Evolutionary conservation across 257 asterid species (phyloP).

Genomic region (Verbascum thapsus): DNA sequence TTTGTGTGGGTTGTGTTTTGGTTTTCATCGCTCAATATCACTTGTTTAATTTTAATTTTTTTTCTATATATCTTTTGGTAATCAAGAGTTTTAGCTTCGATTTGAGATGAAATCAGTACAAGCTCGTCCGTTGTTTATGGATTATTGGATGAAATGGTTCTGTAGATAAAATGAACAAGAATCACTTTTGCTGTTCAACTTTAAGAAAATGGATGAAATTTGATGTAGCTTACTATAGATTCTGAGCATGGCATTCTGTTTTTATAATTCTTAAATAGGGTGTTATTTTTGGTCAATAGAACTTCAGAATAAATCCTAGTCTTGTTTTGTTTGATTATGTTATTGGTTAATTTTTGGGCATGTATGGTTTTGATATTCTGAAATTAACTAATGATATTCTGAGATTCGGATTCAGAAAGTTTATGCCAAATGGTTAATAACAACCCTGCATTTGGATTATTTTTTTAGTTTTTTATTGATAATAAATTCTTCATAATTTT

Average conservation of each 20-base stretch:
- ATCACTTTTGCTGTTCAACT: neutral
- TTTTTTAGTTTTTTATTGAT: too few relatives aligned
- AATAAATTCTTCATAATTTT: too few relatives aligned
- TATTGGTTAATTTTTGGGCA: too few relatives aligned
- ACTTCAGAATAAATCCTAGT: neutral
- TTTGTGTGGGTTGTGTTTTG: neutral
- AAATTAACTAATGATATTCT: too few relatives aligned
- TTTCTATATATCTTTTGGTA: neutral
- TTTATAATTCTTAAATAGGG: neutral
- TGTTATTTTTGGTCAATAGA: too few relatives aligned
- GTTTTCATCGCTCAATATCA: neutral
- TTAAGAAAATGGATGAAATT: neutral
- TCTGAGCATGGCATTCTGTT: neutral
- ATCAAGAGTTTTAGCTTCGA: neutral
- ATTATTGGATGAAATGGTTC: neutral
- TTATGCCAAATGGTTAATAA: too few relatives aligned
- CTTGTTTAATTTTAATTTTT: neutral
- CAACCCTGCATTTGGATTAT: too few relatives aligned
- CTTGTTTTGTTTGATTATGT: too few relatives aligned
- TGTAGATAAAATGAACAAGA: neutral
- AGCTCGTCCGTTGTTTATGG: slow-evolving; percentile 4
- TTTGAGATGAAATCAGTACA: neutral
- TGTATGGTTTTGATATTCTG: too few relatives aligned
- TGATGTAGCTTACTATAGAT: neutral
- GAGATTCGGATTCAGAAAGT: too few relatives aligned